Conservation (phyloP, 257 asterid species). For the Nyctanthes arbortristis region DNA sequence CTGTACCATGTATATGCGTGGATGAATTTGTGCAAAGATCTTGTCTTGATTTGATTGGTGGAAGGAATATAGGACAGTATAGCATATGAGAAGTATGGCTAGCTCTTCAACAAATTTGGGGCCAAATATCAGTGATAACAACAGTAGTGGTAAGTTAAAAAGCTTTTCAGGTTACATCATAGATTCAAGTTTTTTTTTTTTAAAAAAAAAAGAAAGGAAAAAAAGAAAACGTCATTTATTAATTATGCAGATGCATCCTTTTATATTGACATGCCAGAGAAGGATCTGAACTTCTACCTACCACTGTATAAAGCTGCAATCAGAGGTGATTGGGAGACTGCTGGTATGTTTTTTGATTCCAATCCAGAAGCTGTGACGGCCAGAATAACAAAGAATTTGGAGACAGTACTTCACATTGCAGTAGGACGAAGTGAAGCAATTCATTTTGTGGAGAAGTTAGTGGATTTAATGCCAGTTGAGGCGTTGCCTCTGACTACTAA, state of each 20-base stretch:
- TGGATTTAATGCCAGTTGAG: slow-evolving; percentile 27
- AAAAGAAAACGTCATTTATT: background rate
- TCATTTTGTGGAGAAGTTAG: slow-evolving; percentile 25
- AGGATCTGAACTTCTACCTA: slow-evolving; percentile 33
- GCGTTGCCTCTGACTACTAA: slow-evolving; percentile 26
- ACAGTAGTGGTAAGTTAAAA: slow-evolving; percentile 19
- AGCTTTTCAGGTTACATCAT: background rate
- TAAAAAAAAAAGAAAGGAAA: no score
- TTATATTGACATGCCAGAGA: slow-evolving; percentile 14
- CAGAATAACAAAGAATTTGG: slow-evolving; percentile 28
- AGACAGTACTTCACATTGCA: slow-evolving; percentile 35
- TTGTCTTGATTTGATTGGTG: background rate
- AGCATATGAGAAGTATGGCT: slow-evolving; percentile 18
- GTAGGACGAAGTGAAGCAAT: slow-evolving; percentile 34
- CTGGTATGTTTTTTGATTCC: slow-evolving; percentile 24
- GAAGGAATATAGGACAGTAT: background rate
- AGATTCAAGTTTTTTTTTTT: background rate
- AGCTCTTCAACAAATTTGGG: slow-evolving; percentile 18
- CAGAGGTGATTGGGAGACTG: slow-evolving; percentile 38
- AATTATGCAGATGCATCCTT: background rate
- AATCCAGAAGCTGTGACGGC: slow-evolving; percentile 31
- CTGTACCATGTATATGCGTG: no score
- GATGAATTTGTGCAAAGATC: no score
- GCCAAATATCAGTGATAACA: background rate
- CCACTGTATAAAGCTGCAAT: slow-evolving; percentile 38